Evolutionary conservation across 371 early-diverging fungal species (phyloP), one percentile per base, ranked within the genome.

Genomic region (Mortierella sp.): DNA sequence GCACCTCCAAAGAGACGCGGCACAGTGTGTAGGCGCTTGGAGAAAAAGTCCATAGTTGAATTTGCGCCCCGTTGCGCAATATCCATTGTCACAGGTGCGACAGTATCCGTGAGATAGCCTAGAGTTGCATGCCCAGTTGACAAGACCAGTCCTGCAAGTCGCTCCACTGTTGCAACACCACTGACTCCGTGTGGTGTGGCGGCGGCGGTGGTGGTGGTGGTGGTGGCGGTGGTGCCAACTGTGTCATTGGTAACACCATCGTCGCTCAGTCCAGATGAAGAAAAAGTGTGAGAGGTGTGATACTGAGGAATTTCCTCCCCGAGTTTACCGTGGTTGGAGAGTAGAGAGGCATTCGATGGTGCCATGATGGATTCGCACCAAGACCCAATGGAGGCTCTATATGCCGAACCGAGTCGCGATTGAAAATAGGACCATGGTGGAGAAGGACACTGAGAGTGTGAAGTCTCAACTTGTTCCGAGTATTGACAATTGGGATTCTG

Each of bases 71-170:
- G 47, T 12, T 62, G 66, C 11, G 70, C 75, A 10, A 75, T 9
- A 12, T 57, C 35, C 30, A 75, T 22, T 1, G 75, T 57, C 26
- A 58, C 20, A 0, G 66, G 54, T 0, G 60, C 69, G 9, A 75
- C 35, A 0, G 66, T 65, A 1, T 39, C 39, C 1, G 37, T 62
- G 40, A 75, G 22, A 43, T 55, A 75, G 20, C 10, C 70, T 24
- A 75, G 39, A 20, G 75, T 55, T 3, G 66, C 66, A 51, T 55
- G 39, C 9, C 75, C 63, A 14, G 75, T 59, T 4, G 70, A 58
- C 28, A 35, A n/a, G 22, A 55, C 62, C 18, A 70, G 22, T 10
- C 30, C 40, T 16, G 66, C 35, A 14, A 75, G 8, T 37, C 58
- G 30, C 3, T 65, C 54, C 61, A 40, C 32, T 22, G 37, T 24